A percentile compares a stretch with the other conserved stretches of the same genome.
Evolutionary conservation across 345 rosid genomes (phyloP).

Genomic region (Cochlearia excelsa): DNA sequence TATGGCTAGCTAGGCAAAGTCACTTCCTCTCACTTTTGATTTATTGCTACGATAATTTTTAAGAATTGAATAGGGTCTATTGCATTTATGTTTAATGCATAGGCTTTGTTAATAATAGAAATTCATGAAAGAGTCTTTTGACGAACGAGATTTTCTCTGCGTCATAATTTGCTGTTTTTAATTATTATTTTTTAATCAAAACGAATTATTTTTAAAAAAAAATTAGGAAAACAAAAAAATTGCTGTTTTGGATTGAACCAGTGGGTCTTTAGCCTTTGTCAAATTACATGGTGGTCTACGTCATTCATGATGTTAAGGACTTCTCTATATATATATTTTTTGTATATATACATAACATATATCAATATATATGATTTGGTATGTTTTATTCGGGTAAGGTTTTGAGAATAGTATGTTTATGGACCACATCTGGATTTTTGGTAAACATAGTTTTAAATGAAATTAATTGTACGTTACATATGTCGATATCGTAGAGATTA

Average conservation of each 20-base stretch:
- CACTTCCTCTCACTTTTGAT: constrained; percentile 25
- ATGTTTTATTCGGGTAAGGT: constrained; percentile 29
- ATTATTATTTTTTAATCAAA: constrained; percentile 22
- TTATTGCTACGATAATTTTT: constrained; percentile 30
- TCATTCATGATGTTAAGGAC: constrained; percentile 34
- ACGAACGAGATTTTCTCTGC: constrained; percentile 39
- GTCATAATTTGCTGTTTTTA: constrained; percentile 35
- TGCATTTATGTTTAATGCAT: constrained; percentile 35
- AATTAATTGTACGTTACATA: constrained; percentile 19
- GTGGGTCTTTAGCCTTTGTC: constrained; percentile 35
- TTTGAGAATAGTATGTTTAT: constrained; percentile 21
- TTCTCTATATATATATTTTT: constrained; percentile 9
- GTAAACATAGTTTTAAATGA: constrained; percentile 22
- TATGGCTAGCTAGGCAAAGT: too few relatives aligned
- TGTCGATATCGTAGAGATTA: constrained; percentile 27
- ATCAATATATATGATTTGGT: constrained; percentile 8
- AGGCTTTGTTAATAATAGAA: constrained; percentile 36
- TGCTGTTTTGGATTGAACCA: constrained; percentile 37
- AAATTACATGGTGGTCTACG: constrained; percentile 34
- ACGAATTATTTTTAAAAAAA: background rate
- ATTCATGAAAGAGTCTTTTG: constrained; percentile 28
- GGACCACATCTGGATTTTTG: constrained; percentile 29
- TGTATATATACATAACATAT: background rate
- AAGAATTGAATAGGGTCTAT: constrained; percentile 35
- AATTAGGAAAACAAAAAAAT: background rate